Base-by-base conservation (phyloP, 2,329 filamentous ascomycete species). In the Penicillium paneum region DNA sequence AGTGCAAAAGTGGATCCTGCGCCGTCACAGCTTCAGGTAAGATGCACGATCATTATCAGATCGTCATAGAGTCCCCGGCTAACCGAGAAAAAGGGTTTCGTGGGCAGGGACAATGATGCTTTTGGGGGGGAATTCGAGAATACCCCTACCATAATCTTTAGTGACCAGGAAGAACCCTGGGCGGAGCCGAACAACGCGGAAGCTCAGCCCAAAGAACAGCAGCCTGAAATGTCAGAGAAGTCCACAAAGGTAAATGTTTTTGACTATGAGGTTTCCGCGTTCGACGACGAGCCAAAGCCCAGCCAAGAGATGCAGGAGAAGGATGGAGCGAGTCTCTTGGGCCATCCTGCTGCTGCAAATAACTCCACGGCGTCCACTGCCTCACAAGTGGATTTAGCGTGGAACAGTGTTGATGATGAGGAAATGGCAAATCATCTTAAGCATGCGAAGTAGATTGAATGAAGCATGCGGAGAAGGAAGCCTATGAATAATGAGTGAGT, bases 21-120 rank as follows among this genome's bases (percentile, higher is more conserved):
- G 26, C 74, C 74, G 1, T 51, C 64, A 21, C 62, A 71, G 45
- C 67, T 78, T 48, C 68, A 73, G 63, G 75, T 77, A 67, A 60
- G 64, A 42, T 11, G 28, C n/a, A 15, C 49, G 5, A 5, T 26
- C 10, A 24, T 11, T 40, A n/a, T 44, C 19, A 24, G 24, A 35
- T 12, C 1, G 8, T 32, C 50, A 21, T 12, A 11, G 11, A 19
- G 36, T 35, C 24, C 11, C 19, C 5, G 28, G 21, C 62, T 69
- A 40, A 65, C 51, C 36, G 48, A 2, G n/a, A 36, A 62, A 26
- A 54, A 77, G 71, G 64, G 72, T 28, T 82, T 83, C 54, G 75
- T 81, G n/a, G 72, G 77, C 32, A 68, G 67, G 40, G 81, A 83
- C 60, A 82, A 81, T 43, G 60, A 69, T 47, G 62, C 67, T 17